phyloP scores from a whole-genome alignment of 805 yeast genomes.

The Suhomyces tanzawaensis region DNA sequence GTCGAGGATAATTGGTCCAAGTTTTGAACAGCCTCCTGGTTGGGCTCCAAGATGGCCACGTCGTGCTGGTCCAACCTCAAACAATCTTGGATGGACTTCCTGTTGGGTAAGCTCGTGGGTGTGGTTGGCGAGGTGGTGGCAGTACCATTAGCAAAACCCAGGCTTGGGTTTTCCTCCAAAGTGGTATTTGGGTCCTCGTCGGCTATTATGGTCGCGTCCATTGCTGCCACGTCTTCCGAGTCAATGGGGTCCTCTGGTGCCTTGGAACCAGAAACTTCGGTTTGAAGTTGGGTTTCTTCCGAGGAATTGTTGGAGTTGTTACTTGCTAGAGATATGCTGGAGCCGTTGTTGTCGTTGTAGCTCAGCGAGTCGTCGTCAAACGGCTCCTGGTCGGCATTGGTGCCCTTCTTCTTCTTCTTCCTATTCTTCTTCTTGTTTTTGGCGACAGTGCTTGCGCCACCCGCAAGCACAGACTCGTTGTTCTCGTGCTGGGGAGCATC shows the following conservation, averaged over 20 bases:
- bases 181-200: slow-evolving; percentile 1
- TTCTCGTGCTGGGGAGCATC: no score
- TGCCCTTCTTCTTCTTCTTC: slow-evolving; percentile 3
- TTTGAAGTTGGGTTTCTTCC: slow-evolving; percentile 2
- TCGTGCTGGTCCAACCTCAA: slow-evolving; percentile 22
- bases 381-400: no score
- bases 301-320: slow-evolving; percentile 2
- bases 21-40: slow-evolving; percentile 8
- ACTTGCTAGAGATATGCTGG: slow-evolving; percentile 2
- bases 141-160: not conserved
- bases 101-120: slow-evolving; percentile 28
- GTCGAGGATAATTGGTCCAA: slow-evolving; percentile 17
- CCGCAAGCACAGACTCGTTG: no score
- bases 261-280: no score
- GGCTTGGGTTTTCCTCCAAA: slow-evolving; percentile 1
- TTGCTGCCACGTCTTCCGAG: not conserved
- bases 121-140: not conserved
- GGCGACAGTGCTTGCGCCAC: no score
- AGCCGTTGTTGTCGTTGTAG: not conserved
- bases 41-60: slow-evolving; percentile 10
- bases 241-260: slow-evolving; percentile 1
- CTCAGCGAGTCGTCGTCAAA: not conserved
- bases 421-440: slow-evolving; percentile 8
- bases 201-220: slow-evolving; percentile 1
- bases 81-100: slow-evolving; percentile 26